Percentiles rank a stretch among this genome's conserved stretches.
Conservation (phyloP, 306 rosid genomes). For the Dalbergia cultrata region DNA sequence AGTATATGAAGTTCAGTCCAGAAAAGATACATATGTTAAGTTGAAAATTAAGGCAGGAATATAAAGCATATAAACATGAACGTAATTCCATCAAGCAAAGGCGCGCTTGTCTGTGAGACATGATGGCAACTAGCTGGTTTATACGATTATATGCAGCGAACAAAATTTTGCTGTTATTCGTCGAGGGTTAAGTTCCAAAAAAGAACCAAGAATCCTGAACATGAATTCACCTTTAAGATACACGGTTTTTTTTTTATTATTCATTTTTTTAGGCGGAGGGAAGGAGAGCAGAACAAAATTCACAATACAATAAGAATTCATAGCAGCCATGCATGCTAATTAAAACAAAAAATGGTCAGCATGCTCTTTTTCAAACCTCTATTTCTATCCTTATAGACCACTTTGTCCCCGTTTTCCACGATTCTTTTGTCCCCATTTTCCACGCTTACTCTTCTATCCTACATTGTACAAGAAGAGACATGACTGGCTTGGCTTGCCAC, state of each 20-base stretch:
- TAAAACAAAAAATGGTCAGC: conserved; percentile 73
- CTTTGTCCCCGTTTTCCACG: conserved; percentile 36
- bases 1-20: too few species aligned
- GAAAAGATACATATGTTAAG: too few species aligned
- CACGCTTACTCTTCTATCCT: conserved; percentile 44
- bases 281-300: neutral
- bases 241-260: neutral
- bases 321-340: conserved; percentile 62
- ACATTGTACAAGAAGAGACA: conserved; percentile 58
- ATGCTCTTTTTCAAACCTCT: conserved; percentile 58
- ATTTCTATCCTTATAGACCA: conserved; percentile 39
- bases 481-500: conserved; percentile 46
- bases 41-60: too few species aligned
- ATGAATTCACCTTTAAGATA: conserved; percentile 26
- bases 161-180: conserved; percentile 6
- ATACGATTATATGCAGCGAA: neutral
- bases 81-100: neutral
- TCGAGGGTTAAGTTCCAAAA: conserved; percentile 8
- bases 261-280: neutral
- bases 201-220: conserved; percentile 14
- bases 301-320: conserved; percentile 32
- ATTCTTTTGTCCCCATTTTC: conserved; percentile 34
- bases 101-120: neutral
- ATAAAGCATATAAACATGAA: too few species aligned
- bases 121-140: neutral